Base-by-base conservation (phyloP, 305 asterid genomes). In the Solanum aculeatissimum region DNA sequence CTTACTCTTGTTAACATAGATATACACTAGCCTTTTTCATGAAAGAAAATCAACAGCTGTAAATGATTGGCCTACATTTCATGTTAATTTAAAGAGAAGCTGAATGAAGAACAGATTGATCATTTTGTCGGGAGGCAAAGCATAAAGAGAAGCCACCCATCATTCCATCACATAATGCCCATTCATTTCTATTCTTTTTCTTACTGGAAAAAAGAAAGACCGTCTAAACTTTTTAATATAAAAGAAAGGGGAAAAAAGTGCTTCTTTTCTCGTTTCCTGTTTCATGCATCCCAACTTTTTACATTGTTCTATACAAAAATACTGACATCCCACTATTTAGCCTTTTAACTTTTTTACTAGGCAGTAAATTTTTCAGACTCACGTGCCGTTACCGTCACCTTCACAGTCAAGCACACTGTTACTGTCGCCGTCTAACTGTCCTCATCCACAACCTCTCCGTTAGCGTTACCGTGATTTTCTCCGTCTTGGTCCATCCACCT, bases 321-420 rank as follows among this genome's bases (percentile, higher is more conserved):
- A n/a, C 29, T 40, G 79, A 70, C 54, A n/a, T n/a, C n/a, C 77
- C 40, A 55, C 45, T 47, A 63, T n/a, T 58, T 71, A 57, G 38
- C 83, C 57, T 53, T 66, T 3, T 60, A 23, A 2, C 7, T 1
- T 86, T 83, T 87, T 88, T 38, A 55, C 47, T 85, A 84, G 86
- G 88, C 84, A 25, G 13, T 83, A 42, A 21, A 45, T 23, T 60
- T 58, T 85, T 45, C 27, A 72, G 93, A 88, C 92, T 88, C 93
- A 87, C 89, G 90, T 87, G 92, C 89, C 97, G 92, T 91, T 88
- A 84, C 94, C 92, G 93, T 92, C 91, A 91, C 92, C 86, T 85
- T 83, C 86, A 85, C 86, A 77, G 82, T 77, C 82, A 77, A 77
- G 29, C 29, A 77, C 25, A 49, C 82, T 49, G 82, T 77, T 89